Conservation (phyloP, 179 eudicot species). For the Beta macrorhiza region DNA sequence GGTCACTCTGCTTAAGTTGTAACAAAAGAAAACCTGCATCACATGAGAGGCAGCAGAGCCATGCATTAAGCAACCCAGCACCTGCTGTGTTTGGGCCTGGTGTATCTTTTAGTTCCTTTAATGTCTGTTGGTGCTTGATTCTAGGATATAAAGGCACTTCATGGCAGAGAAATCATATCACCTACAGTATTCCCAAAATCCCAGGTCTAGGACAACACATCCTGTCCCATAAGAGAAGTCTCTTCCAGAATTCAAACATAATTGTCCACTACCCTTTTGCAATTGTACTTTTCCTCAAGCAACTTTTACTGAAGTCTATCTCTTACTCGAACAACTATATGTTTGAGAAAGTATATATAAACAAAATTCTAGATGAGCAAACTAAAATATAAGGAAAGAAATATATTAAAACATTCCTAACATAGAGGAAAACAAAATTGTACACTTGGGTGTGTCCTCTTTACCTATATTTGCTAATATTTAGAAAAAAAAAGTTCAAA, state of each 20-base stretch:
- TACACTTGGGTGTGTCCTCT: too few relatives aligned
- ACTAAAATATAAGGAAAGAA: not conserved
- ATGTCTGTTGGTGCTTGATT: constrained; percentile 1
- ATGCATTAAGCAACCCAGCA: constrained; percentile 13
- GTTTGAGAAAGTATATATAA: not conserved
- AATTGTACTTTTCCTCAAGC: not conserved
- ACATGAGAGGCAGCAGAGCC: constrained; percentile 2
- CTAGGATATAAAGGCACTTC: constrained; percentile 3
- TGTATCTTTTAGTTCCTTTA: not conserved
- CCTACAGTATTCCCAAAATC: not conserved
- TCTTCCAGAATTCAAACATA: not conserved
- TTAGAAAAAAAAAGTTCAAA: too few relatives aligned
- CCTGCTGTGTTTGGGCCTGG: not conserved
- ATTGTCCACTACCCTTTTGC: not conserved
- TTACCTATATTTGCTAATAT: too few relatives aligned
- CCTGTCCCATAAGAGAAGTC: not conserved
- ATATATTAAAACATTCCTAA: too few relatives aligned
- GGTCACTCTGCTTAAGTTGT: not conserved
- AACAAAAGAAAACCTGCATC: not conserved
- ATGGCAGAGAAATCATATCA: not conserved
- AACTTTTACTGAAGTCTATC: not conserved
- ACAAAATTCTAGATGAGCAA: not conserved
- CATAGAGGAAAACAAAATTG: too few relatives aligned
- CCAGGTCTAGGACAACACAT: not conserved
- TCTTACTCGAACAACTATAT: not conserved